Percentiles rank a stretch among this genome's conserved stretches.
Conservation (phyloP, 352 stramenopile genomes). For the Phytophthora colocasiae region DNA sequence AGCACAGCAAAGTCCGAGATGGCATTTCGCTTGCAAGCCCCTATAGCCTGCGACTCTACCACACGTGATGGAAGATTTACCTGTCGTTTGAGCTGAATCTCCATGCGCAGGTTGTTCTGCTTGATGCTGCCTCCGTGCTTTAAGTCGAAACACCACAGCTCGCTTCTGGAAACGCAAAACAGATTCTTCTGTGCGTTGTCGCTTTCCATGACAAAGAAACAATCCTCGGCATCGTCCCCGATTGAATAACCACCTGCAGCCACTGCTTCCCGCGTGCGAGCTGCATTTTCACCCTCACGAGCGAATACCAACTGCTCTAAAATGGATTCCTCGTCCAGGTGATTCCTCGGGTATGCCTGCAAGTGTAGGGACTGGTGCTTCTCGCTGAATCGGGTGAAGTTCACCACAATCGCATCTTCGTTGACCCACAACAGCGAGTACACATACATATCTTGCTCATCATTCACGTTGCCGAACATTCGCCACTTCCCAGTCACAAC, state of each 20-base stretch:
- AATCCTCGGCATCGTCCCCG: slow-evolving; percentile 34
- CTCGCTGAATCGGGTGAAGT: slow-evolving; percentile 68
- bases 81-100: slow-evolving; percentile 52
- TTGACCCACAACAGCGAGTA: slow-evolving; percentile 69
- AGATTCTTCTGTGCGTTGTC: slow-evolving; percentile 56
- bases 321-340: slow-evolving; percentile 73
- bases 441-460: slow-evolving; percentile 80
- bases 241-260: slow-evolving; percentile 9
- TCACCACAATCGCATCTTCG: slow-evolving; percentile 72
- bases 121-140: slow-evolving; percentile 50
- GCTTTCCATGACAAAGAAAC: slow-evolving; percentile 65
- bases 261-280: slow-evolving; percentile 14
- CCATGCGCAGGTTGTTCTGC: slow-evolving; percentile 46
- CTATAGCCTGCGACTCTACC: slow-evolving; percentile 19
- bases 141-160: slow-evolving; percentile 69
- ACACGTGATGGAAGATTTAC: slow-evolving; percentile 57
- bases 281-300: slow-evolving; percentile 32
- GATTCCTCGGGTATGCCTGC: slow-evolving; percentile 76
- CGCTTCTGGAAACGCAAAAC: slow-evolving; percentile 63
- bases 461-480: slow-evolving; percentile 86
- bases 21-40: slow-evolving; percentile 14
- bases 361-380: slow-evolving; percentile 64
- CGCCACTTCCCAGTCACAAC: slow-evolving; percentile 75
- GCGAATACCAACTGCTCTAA: slow-evolving; percentile 57
- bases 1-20: slow-evolving; percentile 62